A percentile compares a stretch with the other conserved stretches of the same genome.
phyloP scores from a whole-genome alignment of 2,329 filamentous ascomycete genomes.

The Xylaria sp. region DNA sequence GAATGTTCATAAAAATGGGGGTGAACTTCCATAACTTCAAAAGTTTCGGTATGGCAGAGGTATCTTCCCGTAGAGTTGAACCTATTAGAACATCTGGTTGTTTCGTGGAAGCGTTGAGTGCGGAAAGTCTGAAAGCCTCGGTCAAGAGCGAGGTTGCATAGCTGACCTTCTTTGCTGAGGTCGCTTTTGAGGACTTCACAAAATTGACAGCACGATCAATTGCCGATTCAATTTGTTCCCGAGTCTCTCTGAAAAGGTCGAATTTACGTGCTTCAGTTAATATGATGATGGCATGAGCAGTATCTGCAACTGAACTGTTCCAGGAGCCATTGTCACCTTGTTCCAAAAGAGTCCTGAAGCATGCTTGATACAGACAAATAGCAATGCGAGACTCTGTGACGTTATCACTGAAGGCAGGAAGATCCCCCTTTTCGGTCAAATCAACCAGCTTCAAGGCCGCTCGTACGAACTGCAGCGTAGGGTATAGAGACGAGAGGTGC shows the following conservation, averaged over 20 bases:
- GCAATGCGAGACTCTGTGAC: conserved; percentile 12
- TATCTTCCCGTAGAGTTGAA: conserved; percentile 14
- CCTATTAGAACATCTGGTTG: conserved; percentile 9
- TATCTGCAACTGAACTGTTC: conserved; percentile 22
- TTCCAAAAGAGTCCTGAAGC: conserved; percentile 23
- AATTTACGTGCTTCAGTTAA: conserved; percentile 21
- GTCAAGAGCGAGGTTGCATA: conserved; percentile 8
- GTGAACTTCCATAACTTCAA: conserved; percentile 19
- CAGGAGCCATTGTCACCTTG: conserved; percentile 28
- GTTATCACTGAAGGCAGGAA: conserved; percentile 3
- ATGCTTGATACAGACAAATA: conserved; percentile 23
- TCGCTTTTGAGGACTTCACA: conserved; percentile 12
- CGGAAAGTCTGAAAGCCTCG: neutral
- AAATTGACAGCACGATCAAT: conserved; percentile 17
- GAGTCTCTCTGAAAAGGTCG: conserved; percentile 19
- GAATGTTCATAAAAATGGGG: conserved; percentile 20
- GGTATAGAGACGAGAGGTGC: conserved; percentile 3
- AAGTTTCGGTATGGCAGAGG: conserved; percentile 9
- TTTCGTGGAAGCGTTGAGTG: neutral
- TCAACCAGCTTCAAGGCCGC: conserved; percentile 6
- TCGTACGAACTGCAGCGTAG: conserved; percentile 10
- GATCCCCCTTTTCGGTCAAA: neutral
- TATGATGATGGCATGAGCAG: conserved; percentile 27
- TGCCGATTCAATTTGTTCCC: neutral
- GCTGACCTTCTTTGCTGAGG: neutral